phyloP scores from a whole-genome alignment of 306 rosid species.

The Ceratonia siliqua region DNA sequence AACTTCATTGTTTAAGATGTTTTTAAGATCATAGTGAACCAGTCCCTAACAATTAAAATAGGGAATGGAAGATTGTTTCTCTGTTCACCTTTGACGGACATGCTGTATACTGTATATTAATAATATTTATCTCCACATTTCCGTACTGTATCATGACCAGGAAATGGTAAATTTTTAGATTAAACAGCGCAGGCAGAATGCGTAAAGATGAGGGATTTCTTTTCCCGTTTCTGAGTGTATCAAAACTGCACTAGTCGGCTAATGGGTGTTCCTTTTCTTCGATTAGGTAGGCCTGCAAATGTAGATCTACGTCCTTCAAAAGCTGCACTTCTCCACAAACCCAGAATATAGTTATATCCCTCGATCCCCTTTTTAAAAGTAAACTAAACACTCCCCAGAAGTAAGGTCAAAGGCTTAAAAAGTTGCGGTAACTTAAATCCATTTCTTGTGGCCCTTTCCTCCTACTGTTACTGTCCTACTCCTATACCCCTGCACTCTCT shows the following conservation, averaged over 20 bases:
- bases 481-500: neutral
- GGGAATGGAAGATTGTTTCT: neutral
- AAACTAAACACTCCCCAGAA: neutral
- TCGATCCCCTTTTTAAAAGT: neutral
- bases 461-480: neutral
- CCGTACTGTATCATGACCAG: slow-evolving; percentile 5
- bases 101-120: too few relatives aligned
- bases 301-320: slow-evolving; percentile 13
- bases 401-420: neutral
- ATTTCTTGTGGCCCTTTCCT: neutral
- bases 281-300: slow-evolving; percentile 15
- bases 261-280: slow-evolving; percentile 7
- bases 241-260: slow-evolving; percentile 17
- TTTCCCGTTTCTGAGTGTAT: neutral
- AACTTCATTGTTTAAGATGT: too few relatives aligned
- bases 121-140: neutral
- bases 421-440: neutral
- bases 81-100: neutral
- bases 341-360: neutral
- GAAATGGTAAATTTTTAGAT: neutral
- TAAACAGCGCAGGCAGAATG: slow-evolving; percentile 16
- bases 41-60: too few relatives aligned
- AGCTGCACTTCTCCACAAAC: neutral
- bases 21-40: too few relatives aligned
- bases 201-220: slow-evolving; percentile 4